Conservation (phyloP, 768 basidiomycete genomes). For the Ramaria rubella region DNA sequence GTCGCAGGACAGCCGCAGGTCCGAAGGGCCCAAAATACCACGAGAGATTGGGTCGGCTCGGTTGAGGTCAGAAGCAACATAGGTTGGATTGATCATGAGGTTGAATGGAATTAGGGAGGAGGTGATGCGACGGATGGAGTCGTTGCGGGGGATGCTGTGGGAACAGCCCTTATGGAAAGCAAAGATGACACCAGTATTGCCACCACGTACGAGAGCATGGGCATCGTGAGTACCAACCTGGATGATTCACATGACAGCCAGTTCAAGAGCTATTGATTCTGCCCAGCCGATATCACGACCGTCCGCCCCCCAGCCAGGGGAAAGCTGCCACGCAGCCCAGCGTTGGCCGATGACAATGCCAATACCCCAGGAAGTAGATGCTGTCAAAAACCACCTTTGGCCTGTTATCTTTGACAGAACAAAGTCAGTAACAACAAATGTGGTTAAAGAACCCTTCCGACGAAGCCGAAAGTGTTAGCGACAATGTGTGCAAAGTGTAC, state of each 20-base stretch:
- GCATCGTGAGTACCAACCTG: background rate
- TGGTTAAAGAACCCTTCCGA: too few relatives aligned
- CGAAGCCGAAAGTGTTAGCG: too few relatives aligned
- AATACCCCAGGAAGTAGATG: background rate
- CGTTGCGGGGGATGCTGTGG: background rate
- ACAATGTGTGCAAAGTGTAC: too few relatives aligned
- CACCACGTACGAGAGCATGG: background rate
- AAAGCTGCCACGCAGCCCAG: background rate
- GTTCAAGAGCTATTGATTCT: background rate
- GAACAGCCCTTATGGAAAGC: background rate
- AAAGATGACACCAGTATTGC: slow-evolving; percentile 6
- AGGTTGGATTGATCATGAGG: background rate
- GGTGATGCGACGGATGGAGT: background rate
- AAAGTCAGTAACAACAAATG: too few relatives aligned
- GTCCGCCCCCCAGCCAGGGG: background rate
- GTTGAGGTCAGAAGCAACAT: background rate
- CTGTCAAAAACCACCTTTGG: too few relatives aligned
- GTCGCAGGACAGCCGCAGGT: background rate
- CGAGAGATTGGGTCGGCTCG: slow-evolving; percentile 3
- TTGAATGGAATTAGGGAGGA: background rate
- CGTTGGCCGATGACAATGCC: background rate
- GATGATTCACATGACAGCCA: background rate
- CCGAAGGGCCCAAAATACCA: background rate
- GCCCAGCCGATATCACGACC: slow-evolving; percentile 8
- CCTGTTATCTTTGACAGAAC: too few relatives aligned